These are phyloP conservation scores for Thymus quinquecostatus DNA, from an alignment of 257 asterid genomes.

Conservation along the genomic window DNA sequence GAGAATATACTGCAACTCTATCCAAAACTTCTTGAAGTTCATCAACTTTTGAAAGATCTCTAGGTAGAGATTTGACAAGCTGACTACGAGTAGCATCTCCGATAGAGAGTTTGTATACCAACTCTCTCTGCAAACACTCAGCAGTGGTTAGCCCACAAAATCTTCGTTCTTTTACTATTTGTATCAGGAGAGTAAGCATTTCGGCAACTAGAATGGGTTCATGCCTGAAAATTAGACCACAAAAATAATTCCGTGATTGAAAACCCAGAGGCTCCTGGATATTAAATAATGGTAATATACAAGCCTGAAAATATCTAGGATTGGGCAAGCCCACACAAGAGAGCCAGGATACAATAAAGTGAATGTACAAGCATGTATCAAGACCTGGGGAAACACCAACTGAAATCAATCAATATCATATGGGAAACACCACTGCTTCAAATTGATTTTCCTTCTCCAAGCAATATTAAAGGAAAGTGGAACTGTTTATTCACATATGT, in stretches of 20 bases:
- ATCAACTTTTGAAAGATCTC: constrained; percentile 78
- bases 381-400: constrained; percentile 21
- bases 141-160: constrained; percentile 82
- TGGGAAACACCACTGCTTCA: constrained; percentile 10
- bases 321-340: constrained; percentile 2
- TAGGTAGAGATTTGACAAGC: constrained; percentile 87
- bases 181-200: constrained; percentile 87
- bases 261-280: neutral
- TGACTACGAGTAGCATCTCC: constrained; percentile 96
- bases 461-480: neutral
- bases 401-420: constrained; percentile 16
- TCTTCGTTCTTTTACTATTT: constrained; percentile 88
- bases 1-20: constrained; percentile 81
- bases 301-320: constrained; percentile 17
- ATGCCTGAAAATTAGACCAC: constrained; percentile 59
- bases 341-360: neutral
- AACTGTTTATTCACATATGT: constrained; percentile 15
- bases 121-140: constrained; percentile 81
- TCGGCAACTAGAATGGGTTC: constrained; percentile 80
- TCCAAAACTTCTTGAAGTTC: constrained; percentile 82
- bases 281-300: constrained; percentile 6
- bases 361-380: constrained; percentile 21
- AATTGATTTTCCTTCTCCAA: constrained; percentile 17
- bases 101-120: constrained; percentile 77
- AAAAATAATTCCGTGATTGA: constrained; percentile 23